These are phyloP conservation scores for Candolleomyces efflorescens DNA, from an alignment of 768 basidiomycete genomes.

Conservation along the genomic window DNA sequence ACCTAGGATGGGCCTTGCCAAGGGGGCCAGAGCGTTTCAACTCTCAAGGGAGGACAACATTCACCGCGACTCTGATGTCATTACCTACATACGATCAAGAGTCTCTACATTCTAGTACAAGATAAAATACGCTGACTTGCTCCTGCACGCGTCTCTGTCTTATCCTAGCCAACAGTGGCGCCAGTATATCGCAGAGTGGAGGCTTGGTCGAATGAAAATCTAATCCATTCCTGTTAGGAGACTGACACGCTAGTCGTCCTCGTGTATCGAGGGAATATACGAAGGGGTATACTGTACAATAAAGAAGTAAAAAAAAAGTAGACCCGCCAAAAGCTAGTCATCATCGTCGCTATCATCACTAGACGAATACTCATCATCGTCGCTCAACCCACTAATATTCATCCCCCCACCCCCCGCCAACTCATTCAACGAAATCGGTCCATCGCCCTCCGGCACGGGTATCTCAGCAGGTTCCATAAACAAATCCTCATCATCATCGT, in stretches of 20 bases:
- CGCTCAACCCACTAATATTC: constrained; percentile 2
- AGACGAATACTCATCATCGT: constrained; percentile 12
- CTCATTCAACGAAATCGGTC: constrained; percentile 12
- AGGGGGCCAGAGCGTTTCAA: neutral
- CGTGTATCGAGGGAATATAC: neutral
- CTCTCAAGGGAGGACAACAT: neutral
- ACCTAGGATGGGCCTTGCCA: no score
- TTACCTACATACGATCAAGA: neutral
- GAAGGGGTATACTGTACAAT: neutral
- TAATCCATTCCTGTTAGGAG: no score
- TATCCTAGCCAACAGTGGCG: no score
- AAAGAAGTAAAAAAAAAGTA: neutral
- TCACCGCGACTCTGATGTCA: neutral
- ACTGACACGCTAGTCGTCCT: no score
- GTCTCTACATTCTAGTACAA: neutral
- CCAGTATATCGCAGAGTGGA: no score
- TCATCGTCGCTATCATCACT: constrained; percentile 14
- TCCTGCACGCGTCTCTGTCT: no score
- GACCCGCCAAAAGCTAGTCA: neutral
- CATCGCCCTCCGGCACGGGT: neutral
- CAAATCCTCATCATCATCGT: constrained; percentile 8
- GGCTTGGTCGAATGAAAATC: no score
- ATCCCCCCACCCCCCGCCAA: constrained; percentile 7
- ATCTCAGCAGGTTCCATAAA: constrained; percentile 7
- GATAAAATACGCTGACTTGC: neutral